Base-by-base conservation (phyloP, 139 green algal genomes). In the Tetraselmis striata region DNA sequence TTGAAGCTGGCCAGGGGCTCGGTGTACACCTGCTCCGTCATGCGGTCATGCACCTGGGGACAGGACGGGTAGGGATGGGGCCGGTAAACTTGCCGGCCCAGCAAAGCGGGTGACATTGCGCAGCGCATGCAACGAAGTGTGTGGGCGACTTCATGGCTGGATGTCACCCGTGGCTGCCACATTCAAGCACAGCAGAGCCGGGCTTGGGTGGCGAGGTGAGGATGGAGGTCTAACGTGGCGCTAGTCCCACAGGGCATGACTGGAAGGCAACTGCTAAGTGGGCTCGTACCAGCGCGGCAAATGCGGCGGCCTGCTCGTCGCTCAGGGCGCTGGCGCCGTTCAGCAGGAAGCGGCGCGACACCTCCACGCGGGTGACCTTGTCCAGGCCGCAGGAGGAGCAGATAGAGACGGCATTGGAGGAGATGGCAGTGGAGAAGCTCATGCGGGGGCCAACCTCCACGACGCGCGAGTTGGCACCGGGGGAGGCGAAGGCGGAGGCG, bases 331-430 rank as follows among this genome's bases (percentile, higher is more conserved):
- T 25, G 45, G 27, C 28, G 28, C 74, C 78, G 77, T 79, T 28
- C n/a, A 92, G 45, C 18, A 76, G 59, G 59, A 84, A 92, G 0
- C 89, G 78, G 28, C 85, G 80, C 2, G 82, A 90, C 1, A 83
- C 31, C 82, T 94, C 91, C 1, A 93, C 81, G 78, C 89, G 83
- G 1, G 28, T 82, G 24, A 95, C 92, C 80, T 96, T 92, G 81
- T 32, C 83, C 30, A 99, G 89, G 32, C 95, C 95, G 81, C 91
- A 96, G n/a, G 87, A 91, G 28, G 85, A 76, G 83, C 95, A 99
- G 85, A 99, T 98, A 83, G 92, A 97, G n/a, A 98, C 91, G 11
- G 95, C 97, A 87, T 99, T 99, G 82, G 97, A 92, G 76, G 92
- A 97, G 90, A 93, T 99, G 29, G 97, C 97, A 18, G 97, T 98